A percentile compares a stretch with the other conserved stretches of the same genome.
phyloP scores from a whole-genome alignment of 2,329 filamentous ascomycete genomes.

The Blastomyces parvus region DNA sequence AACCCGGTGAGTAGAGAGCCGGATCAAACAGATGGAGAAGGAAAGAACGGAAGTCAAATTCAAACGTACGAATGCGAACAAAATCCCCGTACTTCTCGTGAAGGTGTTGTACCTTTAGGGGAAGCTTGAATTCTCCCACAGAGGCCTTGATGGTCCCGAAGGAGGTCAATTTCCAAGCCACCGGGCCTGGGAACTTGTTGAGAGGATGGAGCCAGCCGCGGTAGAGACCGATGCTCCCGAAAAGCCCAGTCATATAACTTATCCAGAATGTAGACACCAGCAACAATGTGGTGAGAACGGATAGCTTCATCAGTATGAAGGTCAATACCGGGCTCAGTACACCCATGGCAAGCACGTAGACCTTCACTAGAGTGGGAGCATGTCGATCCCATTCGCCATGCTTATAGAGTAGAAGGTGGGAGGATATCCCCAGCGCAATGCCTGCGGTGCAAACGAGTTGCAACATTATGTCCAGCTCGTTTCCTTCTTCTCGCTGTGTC shows the following conservation, averaged over 20 bases:
- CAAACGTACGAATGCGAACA: conserved; percentile 16
- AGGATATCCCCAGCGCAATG: background rate
- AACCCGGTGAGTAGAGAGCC: background rate
- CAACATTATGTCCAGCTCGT: background rate
- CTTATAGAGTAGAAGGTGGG: conserved; percentile 1
- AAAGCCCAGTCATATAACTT: conserved; percentile 2
- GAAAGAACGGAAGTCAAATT: background rate
- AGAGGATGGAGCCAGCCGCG: conserved; percentile 22
- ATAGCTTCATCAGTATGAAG: background rate
- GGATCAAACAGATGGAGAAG: background rate
- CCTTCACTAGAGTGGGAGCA: background rate
- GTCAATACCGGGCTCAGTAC: background rate
- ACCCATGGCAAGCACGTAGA: background rate
- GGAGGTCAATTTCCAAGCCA: conserved; percentile 17
- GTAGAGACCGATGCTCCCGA: conserved; percentile 20
- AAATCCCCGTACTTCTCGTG: conserved; percentile 23
- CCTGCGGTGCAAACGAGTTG: background rate
- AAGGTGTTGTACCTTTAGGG: conserved; percentile 15
- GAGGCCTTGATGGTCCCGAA: conserved; percentile 16
- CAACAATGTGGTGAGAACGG: background rate
- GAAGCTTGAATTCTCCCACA: conserved; percentile 13
- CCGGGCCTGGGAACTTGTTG: conserved; percentile 20
- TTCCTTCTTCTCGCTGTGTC: background rate
- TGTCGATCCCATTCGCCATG: conserved; percentile 5
- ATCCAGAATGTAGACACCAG: conserved; percentile 3